Base-by-base conservation (phyloP, 352 stramenopile genomes). In the Globisporangium middletonii region DNA sequence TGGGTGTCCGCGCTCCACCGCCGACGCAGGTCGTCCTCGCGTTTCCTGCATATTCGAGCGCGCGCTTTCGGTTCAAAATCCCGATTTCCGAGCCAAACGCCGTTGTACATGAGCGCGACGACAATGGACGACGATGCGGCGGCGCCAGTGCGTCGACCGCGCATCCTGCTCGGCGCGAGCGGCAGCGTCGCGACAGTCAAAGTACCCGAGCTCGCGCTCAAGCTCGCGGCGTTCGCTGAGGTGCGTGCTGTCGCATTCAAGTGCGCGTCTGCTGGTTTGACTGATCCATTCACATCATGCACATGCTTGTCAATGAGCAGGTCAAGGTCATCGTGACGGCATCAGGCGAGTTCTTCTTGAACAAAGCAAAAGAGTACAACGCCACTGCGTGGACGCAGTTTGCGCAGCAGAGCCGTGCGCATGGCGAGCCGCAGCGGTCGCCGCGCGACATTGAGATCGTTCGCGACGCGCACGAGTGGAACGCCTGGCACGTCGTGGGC, bases 141-240 rank as follows among this genome's bases (percentile, higher is more conserved):
- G 19, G 1, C 42, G 47, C 5, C 35, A 55, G n/a, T 35, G 35
- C 45, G 19, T 4, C 50, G 16, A 13, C 82, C 81, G 15, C 72
- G 71, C 13, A 72, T 96, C 43, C 52, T 97, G 57, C 67, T 96
- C 55, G 75, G 76, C 37, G 86, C 77, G 11, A 93, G 79, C 55
- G 89, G 88, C 53, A 96, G 85, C 56, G 89, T 97, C 35, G 88
- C 89, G 53, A 83, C 83, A 3, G 79, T 97, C 45, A 97, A 96
- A 62, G 68, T 94, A 42, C 86, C 89, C 19, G 84, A 95, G 67
- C 69, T 96, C 9, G 83, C 79, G 9, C 63, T 86, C 13, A 71
- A 71, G 45, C 68, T 97, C 4, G 52, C 64, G 6, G 66, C 65
- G 44, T 73, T 68, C 6, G 76, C 72, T 27, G 81, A 96, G 62